Percentiles rank a stretch among this genome's conserved stretches.
Conservation (phyloP, 192 early-diverging fungal species). For the Coemansia sp. region DNA sequence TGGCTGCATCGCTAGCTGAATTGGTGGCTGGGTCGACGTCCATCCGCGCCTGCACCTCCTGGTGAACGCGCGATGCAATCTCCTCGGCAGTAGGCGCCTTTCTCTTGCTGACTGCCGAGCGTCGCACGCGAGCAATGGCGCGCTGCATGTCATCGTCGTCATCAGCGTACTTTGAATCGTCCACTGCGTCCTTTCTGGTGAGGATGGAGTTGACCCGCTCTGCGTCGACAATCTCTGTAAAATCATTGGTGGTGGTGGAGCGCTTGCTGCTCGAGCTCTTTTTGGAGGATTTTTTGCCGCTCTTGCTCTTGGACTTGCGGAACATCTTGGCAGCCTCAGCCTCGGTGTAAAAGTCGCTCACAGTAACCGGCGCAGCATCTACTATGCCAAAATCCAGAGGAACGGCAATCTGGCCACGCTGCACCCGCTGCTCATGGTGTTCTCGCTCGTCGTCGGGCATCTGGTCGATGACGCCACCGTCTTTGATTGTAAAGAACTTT, state of each 20-base stretch:
- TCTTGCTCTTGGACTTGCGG: constrained; percentile 70
- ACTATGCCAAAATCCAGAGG: neutral
- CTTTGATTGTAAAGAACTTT: constrained; percentile 58
- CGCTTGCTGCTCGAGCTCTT: constrained; percentile 39
- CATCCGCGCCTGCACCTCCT: constrained; percentile 28
- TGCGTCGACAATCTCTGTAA: constrained; percentile 17
- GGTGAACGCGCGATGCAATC: constrained; percentile 11
- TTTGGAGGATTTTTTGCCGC: constrained; percentile 27
- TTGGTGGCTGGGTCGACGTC: constrained; percentile 31
- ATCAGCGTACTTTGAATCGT: constrained; percentile 72
- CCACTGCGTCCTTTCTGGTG: constrained; percentile 1
- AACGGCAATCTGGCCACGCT: neutral
- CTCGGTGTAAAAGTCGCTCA: constrained; percentile 86
- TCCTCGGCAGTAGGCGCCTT: constrained; percentile 25
- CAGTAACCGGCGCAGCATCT: constrained; percentile 47
- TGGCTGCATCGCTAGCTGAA: constrained; percentile 7
- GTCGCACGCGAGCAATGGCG: constrained; percentile 73
- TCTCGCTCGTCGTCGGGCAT: constrained; percentile 6
- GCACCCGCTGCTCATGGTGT: neutral
- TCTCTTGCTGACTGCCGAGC: constrained; percentile 45
- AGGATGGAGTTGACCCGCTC: constrained; percentile 15
- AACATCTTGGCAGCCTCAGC: constrained; percentile 76
- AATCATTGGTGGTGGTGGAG: constrained; percentile 13
- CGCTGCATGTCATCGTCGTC: constrained; percentile 94
- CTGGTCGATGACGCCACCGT: constrained; percentile 47